Evolutionary conservation across 2,329 filamentous ascomycete species (phyloP), one percentile per base, ranked within the genome.

Genomic region (Exophiala phaeomuriformis): DNA sequence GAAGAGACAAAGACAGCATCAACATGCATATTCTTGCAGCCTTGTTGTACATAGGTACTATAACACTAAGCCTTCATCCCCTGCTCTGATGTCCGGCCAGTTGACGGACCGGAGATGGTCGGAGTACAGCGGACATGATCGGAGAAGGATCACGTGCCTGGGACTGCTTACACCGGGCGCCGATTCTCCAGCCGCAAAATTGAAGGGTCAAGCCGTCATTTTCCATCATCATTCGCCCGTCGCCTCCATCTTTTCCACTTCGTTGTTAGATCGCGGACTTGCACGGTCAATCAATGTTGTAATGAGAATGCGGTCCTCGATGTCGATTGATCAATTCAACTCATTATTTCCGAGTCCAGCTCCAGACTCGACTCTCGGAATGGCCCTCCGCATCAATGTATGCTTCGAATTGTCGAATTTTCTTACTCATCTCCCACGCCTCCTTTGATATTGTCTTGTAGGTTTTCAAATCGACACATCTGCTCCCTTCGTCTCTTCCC

Each of bases 361-460:
- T 19, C 7, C 19, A 12, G 6, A 6, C 10, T 45, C 29, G n/a
- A 29, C 7, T 3, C 30, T 4, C 7, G 6, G 33, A 10, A 35
- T 10, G 6, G 10, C 39, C 4, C 7, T 27, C 9, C 39, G 9
- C 39, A 41, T 41, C 19, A 27, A 2, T 27, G 12, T 4, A 27
- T 28, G 19, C 19, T 19, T 19, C 19, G 42, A 32, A 10, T 32
- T 45, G 28, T 45, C 29, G 12, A 10, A 12, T 45, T 31, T 33
- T 33, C 42, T 45, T 45, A 45, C 28, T 45, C 42, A 45, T 45
- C 42, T 45, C 31, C 30, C 10, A 45, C 29, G 42, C 42, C 28
- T 45, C 28, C 12, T 31, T 45, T 7, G 28, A 45, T 32, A 27
- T 45, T 33, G 9, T 19, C 8, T 45, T 4, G 28, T 45, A 31